phyloP scores from a whole-genome alignment of 2,329 filamentous ascomycete genomes.

The Teratosphaeria epicoccoides region DNA sequence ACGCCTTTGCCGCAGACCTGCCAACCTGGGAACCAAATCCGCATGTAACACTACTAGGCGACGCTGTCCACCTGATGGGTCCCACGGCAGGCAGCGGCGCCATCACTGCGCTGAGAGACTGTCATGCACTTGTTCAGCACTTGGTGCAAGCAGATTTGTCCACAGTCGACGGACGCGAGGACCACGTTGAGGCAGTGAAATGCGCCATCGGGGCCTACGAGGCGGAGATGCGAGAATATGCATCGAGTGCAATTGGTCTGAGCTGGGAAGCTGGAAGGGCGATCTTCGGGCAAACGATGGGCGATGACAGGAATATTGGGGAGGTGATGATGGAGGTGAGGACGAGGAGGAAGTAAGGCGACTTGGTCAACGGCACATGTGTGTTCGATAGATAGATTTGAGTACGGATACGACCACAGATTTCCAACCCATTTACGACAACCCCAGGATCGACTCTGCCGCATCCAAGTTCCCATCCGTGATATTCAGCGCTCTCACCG shows the following conservation, averaged over 20 bases:
- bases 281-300: neutral
- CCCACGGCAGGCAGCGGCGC: neutral
- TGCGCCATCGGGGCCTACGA: neutral
- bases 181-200: too few species aligned
- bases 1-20: neutral
- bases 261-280: neutral
- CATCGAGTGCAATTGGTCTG: neutral
- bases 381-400: too few species aligned
- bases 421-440: neutral
- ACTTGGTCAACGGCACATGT: too few species aligned
- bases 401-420: neutral
- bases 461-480: conserved; percentile 11
- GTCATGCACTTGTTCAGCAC: too few species aligned
- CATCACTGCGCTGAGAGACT: neutral
- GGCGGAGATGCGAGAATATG: neutral
- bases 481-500: conserved; percentile 16
- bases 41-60: neutral
- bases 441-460: conserved; percentile 10
- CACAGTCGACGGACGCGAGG: too few species aligned
- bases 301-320: neutral
- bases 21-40: neutral
- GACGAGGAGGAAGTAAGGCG: too few species aligned
- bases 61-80: neutral
- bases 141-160: too few species aligned
- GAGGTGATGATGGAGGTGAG: neutral